Evolutionary conservation across 352 stramenopile genomes (phyloP).

Genomic region (Phytophthora capsici): DNA sequence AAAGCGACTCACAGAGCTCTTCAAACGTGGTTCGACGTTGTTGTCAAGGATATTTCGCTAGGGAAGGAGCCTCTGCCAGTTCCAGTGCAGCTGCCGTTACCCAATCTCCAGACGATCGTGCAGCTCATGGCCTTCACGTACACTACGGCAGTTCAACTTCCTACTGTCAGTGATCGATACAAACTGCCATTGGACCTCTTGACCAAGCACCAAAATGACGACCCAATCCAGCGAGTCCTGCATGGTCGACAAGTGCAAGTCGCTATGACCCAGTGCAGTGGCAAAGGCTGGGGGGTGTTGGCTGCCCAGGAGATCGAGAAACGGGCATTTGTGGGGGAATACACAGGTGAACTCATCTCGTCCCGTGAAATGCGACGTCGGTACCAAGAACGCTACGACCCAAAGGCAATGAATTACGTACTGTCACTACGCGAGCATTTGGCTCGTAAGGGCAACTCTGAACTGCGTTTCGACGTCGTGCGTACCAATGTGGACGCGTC

Average conservation of each 20-base stretch:
- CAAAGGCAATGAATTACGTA: slow-evolving; percentile 53
- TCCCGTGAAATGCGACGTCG: slow-evolving; percentile 45
- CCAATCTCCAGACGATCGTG: slow-evolving; percentile 1
- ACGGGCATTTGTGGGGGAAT: slow-evolving; percentile 60
- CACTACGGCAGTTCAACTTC: slow-evolving; percentile 31
- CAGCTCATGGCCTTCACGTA: slow-evolving; percentile 45
- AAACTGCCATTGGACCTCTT: slow-evolving; percentile 29
- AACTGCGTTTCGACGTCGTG: slow-evolving; percentile 32
- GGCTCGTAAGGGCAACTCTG: not conserved
- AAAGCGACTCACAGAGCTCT: slow-evolving; percentile 4
- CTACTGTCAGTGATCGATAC: slow-evolving; percentile 24
- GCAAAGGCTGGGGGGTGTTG: slow-evolving; percentile 59
- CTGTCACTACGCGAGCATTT: slow-evolving; percentile 58
- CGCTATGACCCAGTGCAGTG: slow-evolving; percentile 26
- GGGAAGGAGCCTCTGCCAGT: slow-evolving; percentile 26
- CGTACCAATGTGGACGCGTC: slow-evolving; percentile 73
- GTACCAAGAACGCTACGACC: slow-evolving; percentile 41
- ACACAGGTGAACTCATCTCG: slow-evolving; percentile 70
- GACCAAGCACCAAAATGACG: slow-evolving; percentile 24
- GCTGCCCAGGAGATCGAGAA: slow-evolving; percentile 38
- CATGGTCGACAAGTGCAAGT: slow-evolving; percentile 39
- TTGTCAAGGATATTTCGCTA: slow-evolving; percentile 22
- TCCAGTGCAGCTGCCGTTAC: slow-evolving; percentile 9
- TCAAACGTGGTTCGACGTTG: slow-evolving; percentile 11
- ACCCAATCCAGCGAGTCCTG: slow-evolving; percentile 31